phyloP scores from a whole-genome alignment of 805 yeast species.

The Saccharomycopsis microspora region DNA sequence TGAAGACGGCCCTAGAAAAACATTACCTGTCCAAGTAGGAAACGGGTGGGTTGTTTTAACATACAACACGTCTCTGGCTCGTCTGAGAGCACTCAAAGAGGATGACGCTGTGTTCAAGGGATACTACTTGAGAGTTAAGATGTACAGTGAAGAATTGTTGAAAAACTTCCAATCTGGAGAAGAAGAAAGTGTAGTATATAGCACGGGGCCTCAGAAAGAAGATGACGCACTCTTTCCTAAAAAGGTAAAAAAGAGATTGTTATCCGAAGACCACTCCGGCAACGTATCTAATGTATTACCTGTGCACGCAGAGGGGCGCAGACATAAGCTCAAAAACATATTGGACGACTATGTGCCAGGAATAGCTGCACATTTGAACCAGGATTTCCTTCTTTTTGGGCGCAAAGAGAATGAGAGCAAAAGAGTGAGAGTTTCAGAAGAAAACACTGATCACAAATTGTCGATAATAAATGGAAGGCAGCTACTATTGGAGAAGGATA shows the following conservation, averaged over 20 bases:
- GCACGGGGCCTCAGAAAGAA: background rate
- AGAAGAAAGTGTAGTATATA: background rate
- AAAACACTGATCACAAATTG: conserved; percentile 3
- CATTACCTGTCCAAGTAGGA: conserved; percentile 67
- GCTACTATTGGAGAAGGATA: conserved; percentile 9
- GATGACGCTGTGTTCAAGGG: conserved; percentile 38
- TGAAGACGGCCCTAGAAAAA: conserved; percentile 6
- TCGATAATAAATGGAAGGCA: conserved; percentile 7
- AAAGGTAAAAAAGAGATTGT: background rate
- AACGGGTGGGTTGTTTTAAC: conserved; percentile 88
- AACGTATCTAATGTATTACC: too few relatives aligned
- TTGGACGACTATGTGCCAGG: too few relatives aligned
- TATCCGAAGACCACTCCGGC: background rate
- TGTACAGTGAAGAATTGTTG: conserved; percentile 3
- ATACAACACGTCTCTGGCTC: conserved; percentile 62
- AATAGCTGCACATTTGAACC: too few relatives aligned
- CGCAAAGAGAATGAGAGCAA: background rate
- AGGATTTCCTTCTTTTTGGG: too few relatives aligned
- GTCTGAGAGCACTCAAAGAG: conserved; percentile 75
- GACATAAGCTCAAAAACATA: too few relatives aligned
- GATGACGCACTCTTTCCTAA: background rate
- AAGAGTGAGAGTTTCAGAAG: background rate
- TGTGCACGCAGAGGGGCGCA: too few relatives aligned
- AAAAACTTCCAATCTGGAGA: background rate
- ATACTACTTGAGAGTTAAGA: conserved; percentile 3